Base-by-base conservation (phyloP, 164 flowering plant species). In the Litsea cubeba region DNA sequence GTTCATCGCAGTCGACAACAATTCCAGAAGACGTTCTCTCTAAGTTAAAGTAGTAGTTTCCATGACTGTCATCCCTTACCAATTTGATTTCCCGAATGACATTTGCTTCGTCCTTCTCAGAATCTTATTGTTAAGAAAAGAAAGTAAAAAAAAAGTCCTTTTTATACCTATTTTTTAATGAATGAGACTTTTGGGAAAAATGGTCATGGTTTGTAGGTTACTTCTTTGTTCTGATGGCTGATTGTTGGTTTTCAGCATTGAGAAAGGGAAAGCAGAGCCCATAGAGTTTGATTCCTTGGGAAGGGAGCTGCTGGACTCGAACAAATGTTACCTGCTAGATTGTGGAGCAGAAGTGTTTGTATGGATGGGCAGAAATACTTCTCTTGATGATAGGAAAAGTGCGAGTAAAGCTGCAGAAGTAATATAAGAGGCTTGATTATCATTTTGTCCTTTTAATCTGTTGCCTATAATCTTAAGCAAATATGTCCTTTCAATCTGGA, bases 361-460 rank as follows among this genome's bases (percentile, higher is more conserved):
- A 17, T 96, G 99, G 99, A 87, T 89, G 88, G 99, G 99, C 18
- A 90, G 95, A 84, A 88, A 74, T 81, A 90, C 97, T n/a, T 86
- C 95, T 79, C 93, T 96, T 68, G 96, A 96, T 72, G 92, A 87
- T 49, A 87, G 98, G 60, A 94, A 94, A 79, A 84, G 80, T 86
- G 97, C 97, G 69, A 87, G 95, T 82, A 81, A 82, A 76, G 88
- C 90, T 68, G 92, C 91, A 79, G 97, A 96, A 80, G 99, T 94
- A 89, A 84, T 74, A 10, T n/a, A 63, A 28, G 0, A 3, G 28
- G 2, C 30, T 70, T 68, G 35, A 30, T 30, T 30, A 30, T 30
- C 35, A 23, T 68, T 72, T 25, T 17, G 58, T 79, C 73, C 18
- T 68, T 73, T 46, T 32, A 51, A 51, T 51, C 58, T 12, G 58